Percentiles rank a stretch among this genome's conserved stretches.
These are phyloP conservation scores for Acacia confusa DNA, from an alignment of 306 rosid species.

Conservation along the genomic window DNA sequence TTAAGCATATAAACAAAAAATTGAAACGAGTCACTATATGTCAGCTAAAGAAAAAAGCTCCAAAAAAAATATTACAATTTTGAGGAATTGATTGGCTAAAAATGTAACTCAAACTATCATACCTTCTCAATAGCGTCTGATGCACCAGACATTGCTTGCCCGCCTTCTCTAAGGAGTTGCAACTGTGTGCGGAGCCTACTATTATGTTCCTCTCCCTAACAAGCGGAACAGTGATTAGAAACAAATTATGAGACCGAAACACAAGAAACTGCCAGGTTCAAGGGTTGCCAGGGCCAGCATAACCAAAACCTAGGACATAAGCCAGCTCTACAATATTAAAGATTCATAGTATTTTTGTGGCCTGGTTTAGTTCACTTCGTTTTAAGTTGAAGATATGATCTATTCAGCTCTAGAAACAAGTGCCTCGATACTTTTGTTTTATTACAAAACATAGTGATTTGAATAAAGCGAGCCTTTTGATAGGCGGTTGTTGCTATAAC, in stretches of 20 bases:
- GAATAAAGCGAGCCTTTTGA: not conserved
- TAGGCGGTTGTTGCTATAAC: not conserved
- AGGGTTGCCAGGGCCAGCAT: not conserved
- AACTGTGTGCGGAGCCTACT: not conserved
- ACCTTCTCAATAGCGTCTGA: constrained; percentile 49
- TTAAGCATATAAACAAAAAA: constrained; percentile 3
- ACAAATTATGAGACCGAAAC: not conserved
- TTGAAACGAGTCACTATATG: not conserved
- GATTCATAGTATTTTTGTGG: not conserved
- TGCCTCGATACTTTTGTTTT: not conserved
- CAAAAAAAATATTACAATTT: not conserved
- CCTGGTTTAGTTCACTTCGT: not conserved
- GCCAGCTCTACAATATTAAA: not conserved
- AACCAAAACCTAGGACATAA: not conserved
- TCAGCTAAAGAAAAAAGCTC: not conserved
- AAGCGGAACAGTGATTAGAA: constrained; percentile 1
- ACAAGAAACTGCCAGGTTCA: not conserved
- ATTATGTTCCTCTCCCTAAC: constrained; percentile 12
- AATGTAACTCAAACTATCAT: constrained; percentile 8
- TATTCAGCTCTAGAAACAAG: not conserved
- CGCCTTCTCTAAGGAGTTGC: not conserved
- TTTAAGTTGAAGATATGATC: not conserved
- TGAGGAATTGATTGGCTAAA: constrained; percentile 2
- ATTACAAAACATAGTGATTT: not conserved
- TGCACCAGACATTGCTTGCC: constrained; percentile 31